phyloP scores from a whole-genome alignment of 306 rosid genomes.

The Glycine tomentella region DNA sequence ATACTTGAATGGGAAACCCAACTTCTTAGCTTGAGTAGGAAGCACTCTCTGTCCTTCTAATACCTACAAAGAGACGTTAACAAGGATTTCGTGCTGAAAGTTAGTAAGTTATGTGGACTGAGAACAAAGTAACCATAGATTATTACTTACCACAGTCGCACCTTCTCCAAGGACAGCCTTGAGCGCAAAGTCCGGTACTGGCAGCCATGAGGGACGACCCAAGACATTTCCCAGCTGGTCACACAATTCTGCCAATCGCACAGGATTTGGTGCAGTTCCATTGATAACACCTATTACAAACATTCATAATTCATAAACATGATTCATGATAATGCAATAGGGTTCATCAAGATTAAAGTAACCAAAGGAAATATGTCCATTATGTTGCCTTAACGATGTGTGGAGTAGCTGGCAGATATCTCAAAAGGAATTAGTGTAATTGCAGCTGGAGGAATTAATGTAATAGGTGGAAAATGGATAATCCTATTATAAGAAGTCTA shows the following conservation, averaged over 20 bases:
- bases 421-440: conserved; percentile 18
- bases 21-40: conserved; percentile 83
- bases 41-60: conserved; percentile 90
- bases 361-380: conserved; percentile 8
- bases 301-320: conserved; percentile 21
- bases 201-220: conserved; percentile 97
- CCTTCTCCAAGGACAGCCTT: conserved; percentile 99
- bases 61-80: conserved; percentile 62
- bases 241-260: conserved; percentile 79
- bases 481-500: not conserved
- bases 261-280: conserved; percentile 97
- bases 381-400: not conserved
- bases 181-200: conserved; percentile 89
- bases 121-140: not conserved
- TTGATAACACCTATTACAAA: conserved; percentile 78
- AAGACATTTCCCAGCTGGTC: conserved; percentile 72
- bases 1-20: conserved; percentile 89
- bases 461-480: conserved; percentile 14
- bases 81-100: not conserved
- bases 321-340: conserved; percentile 33
- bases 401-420: not conserved
- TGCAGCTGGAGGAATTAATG: not conserved
- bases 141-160: conserved; percentile 78
- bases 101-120: not conserved
- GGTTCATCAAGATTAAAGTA: not conserved